Conservation (phyloP, 2,329 filamentous ascomycete genomes). For the Leptographium lundbergii region DNA sequence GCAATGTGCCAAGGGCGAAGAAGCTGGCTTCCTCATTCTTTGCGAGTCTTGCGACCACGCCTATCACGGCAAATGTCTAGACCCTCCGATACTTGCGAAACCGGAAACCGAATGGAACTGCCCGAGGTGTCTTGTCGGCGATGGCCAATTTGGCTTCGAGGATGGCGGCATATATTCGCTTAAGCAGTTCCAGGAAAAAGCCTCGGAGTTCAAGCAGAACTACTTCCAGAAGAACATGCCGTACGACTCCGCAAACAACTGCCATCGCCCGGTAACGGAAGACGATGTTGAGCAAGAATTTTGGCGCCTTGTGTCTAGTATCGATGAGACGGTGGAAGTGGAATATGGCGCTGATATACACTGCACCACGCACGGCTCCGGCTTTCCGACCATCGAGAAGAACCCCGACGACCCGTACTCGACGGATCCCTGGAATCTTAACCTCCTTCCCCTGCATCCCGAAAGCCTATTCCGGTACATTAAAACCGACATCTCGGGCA, state of each 20-base stretch:
- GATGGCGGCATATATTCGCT: constrained; percentile 93
- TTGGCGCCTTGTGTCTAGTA: constrained; percentile 85
- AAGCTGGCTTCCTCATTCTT: constrained; percentile 55
- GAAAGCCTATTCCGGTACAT: constrained; percentile 95
- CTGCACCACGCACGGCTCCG: constrained; percentile 93
- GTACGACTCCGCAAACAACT: constrained; percentile 72
- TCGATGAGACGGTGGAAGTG: constrained; percentile 92
- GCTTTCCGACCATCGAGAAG: constrained; percentile 88
- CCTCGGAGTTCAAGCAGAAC: constrained; percentile 83
- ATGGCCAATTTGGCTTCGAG: constrained; percentile 93
- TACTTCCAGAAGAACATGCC: constrained; percentile 90
- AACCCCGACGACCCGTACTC: constrained; percentile 80
- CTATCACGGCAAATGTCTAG: constrained; percentile 78
- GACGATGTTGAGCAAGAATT: constrained; percentile 96
- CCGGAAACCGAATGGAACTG: constrained; percentile 93
- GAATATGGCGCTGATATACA: constrained; percentile 98
- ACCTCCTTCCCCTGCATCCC: constrained; percentile 76
- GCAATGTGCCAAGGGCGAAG: constrained; percentile 68
- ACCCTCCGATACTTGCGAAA: constrained; percentile 65
- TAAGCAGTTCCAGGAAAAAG: constrained; percentile 91
- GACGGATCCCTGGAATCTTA: constrained; percentile 90
- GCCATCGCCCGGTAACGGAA: constrained; percentile 70
- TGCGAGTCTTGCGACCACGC: constrained; percentile 90
- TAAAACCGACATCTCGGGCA: constrained; percentile 95
- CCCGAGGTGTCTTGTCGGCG: constrained; percentile 84